phyloP scores from a whole-genome alignment of 306 rosid species.

The Biancaea sappan region DNA sequence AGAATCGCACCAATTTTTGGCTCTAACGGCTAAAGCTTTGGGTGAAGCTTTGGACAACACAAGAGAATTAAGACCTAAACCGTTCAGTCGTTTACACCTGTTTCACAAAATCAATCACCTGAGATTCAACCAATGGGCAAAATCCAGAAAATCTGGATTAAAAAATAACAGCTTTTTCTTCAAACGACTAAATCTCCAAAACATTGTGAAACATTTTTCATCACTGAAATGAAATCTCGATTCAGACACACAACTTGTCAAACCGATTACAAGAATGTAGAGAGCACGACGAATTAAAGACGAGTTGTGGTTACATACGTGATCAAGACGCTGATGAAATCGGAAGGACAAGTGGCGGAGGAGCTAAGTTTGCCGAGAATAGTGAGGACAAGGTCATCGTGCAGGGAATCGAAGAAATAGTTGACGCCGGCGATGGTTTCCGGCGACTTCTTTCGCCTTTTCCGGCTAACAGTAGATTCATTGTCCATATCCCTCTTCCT shows the following conservation, averaged over 20 bases:
- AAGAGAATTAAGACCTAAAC: slow-evolving; percentile 52
- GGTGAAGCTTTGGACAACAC: slow-evolving; percentile 66
- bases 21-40: slow-evolving; percentile 53
- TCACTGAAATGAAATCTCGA: slow-evolving; percentile 1
- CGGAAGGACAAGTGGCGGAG: slow-evolving; percentile 62
- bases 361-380: slow-evolving; percentile 72
- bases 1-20: slow-evolving; percentile 76
- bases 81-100: slow-evolving; percentile 82
- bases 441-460: slow-evolving; percentile 44
- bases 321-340: slow-evolving; percentile 60
- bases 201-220: background rate
- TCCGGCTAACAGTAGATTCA: slow-evolving; percentile 33
- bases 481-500: slow-evolving; percentile 39
- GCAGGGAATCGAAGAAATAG: slow-evolving; percentile 66
- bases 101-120: slow-evolving; percentile 23
- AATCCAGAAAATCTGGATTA: background rate
- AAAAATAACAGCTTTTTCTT: background rate
- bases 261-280: background rate
- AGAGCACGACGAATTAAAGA: background rate
- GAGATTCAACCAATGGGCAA: background rate
- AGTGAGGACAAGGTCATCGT: slow-evolving; percentile 72
- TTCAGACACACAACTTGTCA: background rate
- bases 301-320: slow-evolving; percentile 50
- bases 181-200: background rate
- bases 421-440: background rate